phyloP scores from a whole-genome alignment of 208 protist species.

The Trypanosoma scelopori region DNA sequence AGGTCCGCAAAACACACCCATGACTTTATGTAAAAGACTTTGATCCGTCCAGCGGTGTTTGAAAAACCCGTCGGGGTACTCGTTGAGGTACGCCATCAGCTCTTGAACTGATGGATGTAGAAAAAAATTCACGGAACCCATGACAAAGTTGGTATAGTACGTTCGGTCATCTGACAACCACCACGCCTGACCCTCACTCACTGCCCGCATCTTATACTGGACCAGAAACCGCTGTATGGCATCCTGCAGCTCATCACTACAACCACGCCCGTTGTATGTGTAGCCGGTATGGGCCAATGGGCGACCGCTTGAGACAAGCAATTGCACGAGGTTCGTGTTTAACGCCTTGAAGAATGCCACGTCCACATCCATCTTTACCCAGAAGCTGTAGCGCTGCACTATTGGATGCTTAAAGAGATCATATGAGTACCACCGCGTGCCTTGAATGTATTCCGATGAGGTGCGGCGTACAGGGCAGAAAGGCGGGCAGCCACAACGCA shows the following conservation, averaged over 20 bases:
- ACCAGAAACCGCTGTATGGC: conserved; percentile 16
- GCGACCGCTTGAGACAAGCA: conserved; percentile 12
- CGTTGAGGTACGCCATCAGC: conserved; percentile 23
- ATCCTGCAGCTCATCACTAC: conserved; percentile 26
- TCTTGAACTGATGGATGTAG: conserved; percentile 12
- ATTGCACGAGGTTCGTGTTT: conserved; percentile 17
- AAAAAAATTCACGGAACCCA: conserved; percentile 23
- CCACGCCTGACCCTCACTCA: conserved; percentile 17
- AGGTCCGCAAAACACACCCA: conserved; percentile 28
- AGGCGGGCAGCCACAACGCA: conserved; percentile 25
- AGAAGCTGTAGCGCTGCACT: conserved; percentile 27
- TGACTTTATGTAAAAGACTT: conserved; percentile 29
- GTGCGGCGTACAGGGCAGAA: conserved; percentile 9
- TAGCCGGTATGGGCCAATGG: conserved; percentile 24
- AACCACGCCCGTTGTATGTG: conserved; percentile 27
- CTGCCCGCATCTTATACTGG: background rate
- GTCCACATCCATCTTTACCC: conserved; percentile 30
- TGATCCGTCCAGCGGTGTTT: conserved; percentile 33
- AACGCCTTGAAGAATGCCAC: conserved; percentile 10
- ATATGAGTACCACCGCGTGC: conserved; percentile 32
- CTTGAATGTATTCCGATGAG: conserved; percentile 24
- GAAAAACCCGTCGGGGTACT: conserved; percentile 26
- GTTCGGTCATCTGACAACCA: conserved; percentile 31
- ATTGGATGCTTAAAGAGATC: conserved; percentile 29
- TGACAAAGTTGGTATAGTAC: conserved; percentile 31